Base-by-base conservation (phyloP, 1,139 yeast genomes). In the Keqinozyma sinolaborantium region DNA sequence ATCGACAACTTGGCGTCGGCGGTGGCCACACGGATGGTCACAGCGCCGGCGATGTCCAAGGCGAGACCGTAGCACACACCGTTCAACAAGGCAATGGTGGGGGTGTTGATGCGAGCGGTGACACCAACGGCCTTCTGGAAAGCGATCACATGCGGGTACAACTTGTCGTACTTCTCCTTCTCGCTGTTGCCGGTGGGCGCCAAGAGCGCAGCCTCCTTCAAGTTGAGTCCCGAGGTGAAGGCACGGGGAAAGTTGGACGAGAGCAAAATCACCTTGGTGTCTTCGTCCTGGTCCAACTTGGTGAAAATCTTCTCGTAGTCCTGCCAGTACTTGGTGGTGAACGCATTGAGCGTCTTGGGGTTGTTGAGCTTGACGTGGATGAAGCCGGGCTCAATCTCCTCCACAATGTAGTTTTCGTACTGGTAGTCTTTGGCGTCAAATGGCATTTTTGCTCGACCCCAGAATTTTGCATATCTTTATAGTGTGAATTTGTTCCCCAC, bases 151-250 rank as follows among this genome's bases (percentile, higher is more conserved):
- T 69, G 77, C 46, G 52, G 39, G 38, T 54, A 70, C 44, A 60
- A 60, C 23, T 32, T 38, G 23, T 48, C 51, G 45, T 50, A 49
- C 28, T 50, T 52, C 34, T 45, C 53, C 18, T 47, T 49, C 14
- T 46, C 45, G 3, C 45, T 27, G 11, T 21, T 27, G 4, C 16
- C 16, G 12, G 26, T 19, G 9, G 24, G 24, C 16, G 39, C 25
- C 8, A 49, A 41, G 3, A 25, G 38, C 21, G 51, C 34, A 3
- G 73, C 70, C 8, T 54, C 60, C 53, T 60, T 69, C 43, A 83
- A 56, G 47, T 84, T 83, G 40, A 84, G 64, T 0, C 95, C 95
- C 8, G 87, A 69, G 16, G 81, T 66, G 47, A 84, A 82, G 1
- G 81, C 66, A 28, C 55, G 58, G 14, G 83, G 83, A 1, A 54